Percentiles rank a stretch among this genome's conserved stretches.
phyloP scores from a whole-genome alignment of 2,329 filamentous ascomycete genomes.

The Diaporthe ilicicola region DNA sequence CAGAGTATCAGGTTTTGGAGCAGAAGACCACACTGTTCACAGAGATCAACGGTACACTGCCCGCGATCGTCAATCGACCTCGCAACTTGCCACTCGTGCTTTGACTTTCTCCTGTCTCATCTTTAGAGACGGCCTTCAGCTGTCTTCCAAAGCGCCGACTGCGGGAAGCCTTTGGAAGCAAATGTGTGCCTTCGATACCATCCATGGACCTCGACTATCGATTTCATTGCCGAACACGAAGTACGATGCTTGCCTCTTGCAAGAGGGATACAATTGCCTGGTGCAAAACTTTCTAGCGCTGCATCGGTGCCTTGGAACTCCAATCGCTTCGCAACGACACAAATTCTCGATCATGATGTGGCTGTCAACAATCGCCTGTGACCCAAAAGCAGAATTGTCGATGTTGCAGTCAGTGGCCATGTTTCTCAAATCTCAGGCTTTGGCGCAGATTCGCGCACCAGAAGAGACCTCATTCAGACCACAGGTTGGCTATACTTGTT shows the following conservation, averaged over 20 bases:
- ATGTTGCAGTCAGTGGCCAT: neutral
- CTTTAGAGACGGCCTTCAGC: neutral
- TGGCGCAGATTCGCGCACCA: neutral
- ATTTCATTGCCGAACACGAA: neutral
- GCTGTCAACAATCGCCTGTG: neutral
- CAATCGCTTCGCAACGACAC: neutral
- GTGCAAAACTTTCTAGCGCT: neutral
- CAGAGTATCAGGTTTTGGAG: slow-evolving; percentile 40
- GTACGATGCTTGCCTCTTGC: neutral
- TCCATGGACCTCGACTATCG: neutral
- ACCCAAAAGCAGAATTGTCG: neutral
- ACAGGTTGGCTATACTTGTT: neutral
- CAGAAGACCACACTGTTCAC: slow-evolving; percentile 35
- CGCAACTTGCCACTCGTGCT: neutral
- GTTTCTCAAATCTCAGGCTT: neutral
- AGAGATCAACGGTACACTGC: slow-evolving; percentile 32
- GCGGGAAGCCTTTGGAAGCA: neutral
- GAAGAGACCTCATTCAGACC: neutral
- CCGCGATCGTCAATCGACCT: neutral
- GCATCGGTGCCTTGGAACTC: neutral
- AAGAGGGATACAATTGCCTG: neutral
- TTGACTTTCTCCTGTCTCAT: neutral
- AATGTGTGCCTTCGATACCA: neutral
- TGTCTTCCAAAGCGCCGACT: neutral
- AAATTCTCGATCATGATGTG: slow-evolving; percentile 2